Evolutionary conservation across 208 protist species (phyloP), one percentile per base, ranked within the genome.

Genomic region (Leishmania arabica): DNA sequence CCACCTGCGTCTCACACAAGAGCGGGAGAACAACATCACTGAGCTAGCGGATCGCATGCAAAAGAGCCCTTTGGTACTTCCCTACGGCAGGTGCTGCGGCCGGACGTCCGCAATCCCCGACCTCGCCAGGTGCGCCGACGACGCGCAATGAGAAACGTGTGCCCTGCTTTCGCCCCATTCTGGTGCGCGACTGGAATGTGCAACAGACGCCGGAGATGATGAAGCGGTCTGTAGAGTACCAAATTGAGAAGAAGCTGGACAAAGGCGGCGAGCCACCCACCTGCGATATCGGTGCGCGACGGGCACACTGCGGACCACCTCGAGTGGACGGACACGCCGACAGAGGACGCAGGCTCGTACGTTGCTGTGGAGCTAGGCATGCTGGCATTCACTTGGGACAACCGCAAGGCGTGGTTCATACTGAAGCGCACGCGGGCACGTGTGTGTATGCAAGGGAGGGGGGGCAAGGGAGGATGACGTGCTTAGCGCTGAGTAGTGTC

Each of bases 141-240:
- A 31, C 47, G 27, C 37, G 87, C 42, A 89, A 87, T n/a, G 56
- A 71, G 19, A 80, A 69, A n/a, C 87, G 90, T 11, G 56, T 87
- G 40, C 88, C 84, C 73, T 89, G 83, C 31, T 92, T 93, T 80
- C 60, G 54, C 15, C 92, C 89, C 60, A 47, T 96, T 37, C 71
- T 78, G 54, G 49, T 86, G 3, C 84, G 86, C 19, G 64, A 87
- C 51, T 94, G 92, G 91, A 76, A 91, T 54, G 85, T 94, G 54
- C 73, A 84, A 42, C 86, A 90, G 65, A 91, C 90, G 2, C 72
- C 92, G 13, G 83, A 76, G 56, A 94, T 93, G 89, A 71, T 86
- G 24, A 68, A 88, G 53, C 27, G 68, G 19, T 80, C 71, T 8
- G 56, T 89, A 17, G 77, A 75, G 51, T 89, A 90, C 78, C 86